Conservation (phyloP, 164 flowering plant species). For the Piper longum region DNA sequence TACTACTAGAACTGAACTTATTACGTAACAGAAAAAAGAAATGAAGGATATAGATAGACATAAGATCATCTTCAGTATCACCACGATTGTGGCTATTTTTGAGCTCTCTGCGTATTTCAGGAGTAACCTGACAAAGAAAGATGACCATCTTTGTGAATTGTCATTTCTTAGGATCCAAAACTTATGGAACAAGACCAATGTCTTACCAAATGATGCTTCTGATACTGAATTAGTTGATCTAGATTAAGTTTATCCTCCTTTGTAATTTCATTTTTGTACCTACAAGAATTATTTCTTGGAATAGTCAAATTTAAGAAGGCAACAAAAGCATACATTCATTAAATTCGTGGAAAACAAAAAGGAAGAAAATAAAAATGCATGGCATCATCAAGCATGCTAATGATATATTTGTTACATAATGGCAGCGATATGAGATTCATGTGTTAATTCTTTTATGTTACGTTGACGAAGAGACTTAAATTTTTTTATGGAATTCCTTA, state of each 20-base stretch:
- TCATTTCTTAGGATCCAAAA: not conserved
- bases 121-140: constrained; percentile 50
- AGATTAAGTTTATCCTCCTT: constrained; percentile 68
- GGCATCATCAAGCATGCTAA: not conserved
- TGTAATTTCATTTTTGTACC: constrained; percentile 70
- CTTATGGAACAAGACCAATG: not conserved
- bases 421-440: not conserved
- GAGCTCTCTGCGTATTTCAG: constrained; percentile 76
- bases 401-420: not conserved
- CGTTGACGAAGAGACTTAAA: no score
- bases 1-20: no score
- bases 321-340: not conserved
- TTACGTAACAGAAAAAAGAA: no score
- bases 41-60: constrained; percentile 68
- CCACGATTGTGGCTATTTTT: constrained; percentile 71
- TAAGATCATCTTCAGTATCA: constrained; percentile 57
- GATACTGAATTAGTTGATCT: constrained; percentile 39
- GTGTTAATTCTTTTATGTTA: no score
- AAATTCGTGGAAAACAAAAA: no score
- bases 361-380: not conserved
- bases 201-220: constrained; percentile 61
- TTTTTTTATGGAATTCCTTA: no score
- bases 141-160: not conserved
- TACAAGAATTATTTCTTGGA: constrained; percentile 11
- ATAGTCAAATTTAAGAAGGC: not conserved